These are phyloP conservation scores for Nicotiana sylvestris DNA, from an alignment of 257 asterid species.

Conservation along the genomic window DNA sequence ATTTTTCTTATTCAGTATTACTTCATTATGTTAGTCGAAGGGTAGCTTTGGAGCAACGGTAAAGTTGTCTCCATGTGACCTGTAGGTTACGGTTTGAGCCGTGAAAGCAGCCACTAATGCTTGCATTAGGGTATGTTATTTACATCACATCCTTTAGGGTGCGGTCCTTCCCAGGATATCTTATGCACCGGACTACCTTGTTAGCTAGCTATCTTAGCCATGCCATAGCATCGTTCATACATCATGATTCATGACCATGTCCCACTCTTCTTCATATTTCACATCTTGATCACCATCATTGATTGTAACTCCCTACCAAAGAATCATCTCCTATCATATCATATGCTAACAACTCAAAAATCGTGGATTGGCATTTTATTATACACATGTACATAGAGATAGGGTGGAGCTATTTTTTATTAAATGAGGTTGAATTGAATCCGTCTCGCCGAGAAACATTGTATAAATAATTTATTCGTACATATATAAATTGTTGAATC, in stretches of 20 bases:
- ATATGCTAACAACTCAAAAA: conserved; percentile 1
- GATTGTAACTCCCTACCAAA: conserved; percentile 14
- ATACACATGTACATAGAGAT: not conserved
- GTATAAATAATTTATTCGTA: not conserved
- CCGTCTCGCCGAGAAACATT: not conserved
- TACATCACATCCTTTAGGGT: too few species aligned
- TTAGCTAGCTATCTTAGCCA: not conserved
- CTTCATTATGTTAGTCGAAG: not conserved
- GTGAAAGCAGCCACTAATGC: too few species aligned
- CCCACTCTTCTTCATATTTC: not conserved
- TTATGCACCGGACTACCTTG: too few species aligned
- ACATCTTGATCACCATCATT: conserved; percentile 2
- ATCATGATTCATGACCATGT: conserved; percentile 1
- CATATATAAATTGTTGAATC: not conserved
- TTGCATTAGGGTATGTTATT: too few species aligned
- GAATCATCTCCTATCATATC: not conserved
- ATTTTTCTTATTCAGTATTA: not conserved
- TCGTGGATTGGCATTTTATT: not conserved
- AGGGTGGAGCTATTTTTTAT: not conserved
- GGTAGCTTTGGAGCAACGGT: too few species aligned
- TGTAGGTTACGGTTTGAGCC: too few species aligned
- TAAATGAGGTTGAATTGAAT: not conserved
- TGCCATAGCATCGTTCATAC: conserved; percentile 7
- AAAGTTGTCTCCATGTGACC: too few species aligned
- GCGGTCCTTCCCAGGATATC: too few species aligned